Conservation (phyloP, 345 rosid species). For the Trapa bicornis region DNA sequence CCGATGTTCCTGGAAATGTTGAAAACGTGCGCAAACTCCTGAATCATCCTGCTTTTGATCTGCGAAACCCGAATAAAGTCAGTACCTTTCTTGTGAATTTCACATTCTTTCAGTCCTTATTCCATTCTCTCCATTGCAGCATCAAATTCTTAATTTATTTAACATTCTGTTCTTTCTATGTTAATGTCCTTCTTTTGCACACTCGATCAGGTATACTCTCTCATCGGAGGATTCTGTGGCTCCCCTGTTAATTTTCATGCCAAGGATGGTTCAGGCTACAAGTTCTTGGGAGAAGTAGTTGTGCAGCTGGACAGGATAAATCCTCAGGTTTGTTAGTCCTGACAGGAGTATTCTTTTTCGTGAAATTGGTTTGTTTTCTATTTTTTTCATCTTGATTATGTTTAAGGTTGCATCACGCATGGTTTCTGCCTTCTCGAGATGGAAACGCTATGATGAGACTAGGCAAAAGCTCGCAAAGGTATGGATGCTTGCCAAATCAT, state of each 20-base stretch:
- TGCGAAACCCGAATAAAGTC: conserved; percentile 90
- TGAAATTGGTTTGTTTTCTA: neutral
- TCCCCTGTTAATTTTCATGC: conserved; percentile 94
- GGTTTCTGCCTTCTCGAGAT: conserved; percentile 96
- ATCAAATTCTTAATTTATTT: neutral
- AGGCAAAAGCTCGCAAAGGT: conserved; percentile 88
- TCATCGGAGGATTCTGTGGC: conserved; percentile 71
- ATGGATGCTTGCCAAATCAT: neutral
- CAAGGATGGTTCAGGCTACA: conserved; percentile 89
- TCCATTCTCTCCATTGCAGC: neutral
- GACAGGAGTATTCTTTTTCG: neutral
- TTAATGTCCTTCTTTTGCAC: neutral
- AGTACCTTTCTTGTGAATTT: neutral
- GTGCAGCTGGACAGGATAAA: conserved; percentile 82
- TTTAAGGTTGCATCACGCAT: conserved; percentile 80
- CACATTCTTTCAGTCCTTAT: neutral
- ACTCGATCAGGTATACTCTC: conserved; percentile 51
- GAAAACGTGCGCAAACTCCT: conserved; percentile 65
- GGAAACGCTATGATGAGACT: conserved; percentile 82
- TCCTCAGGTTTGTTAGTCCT: conserved; percentile 53
- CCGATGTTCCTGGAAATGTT: conserved; percentile 74
- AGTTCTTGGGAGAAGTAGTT: conserved; percentile 87
- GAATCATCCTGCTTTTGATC: conserved; percentile 77
- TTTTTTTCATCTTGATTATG: neutral
- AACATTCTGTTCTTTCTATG: neutral